phyloP scores from a whole-genome alignment of 257 asterid species.

The Solanum etuberosum region DNA sequence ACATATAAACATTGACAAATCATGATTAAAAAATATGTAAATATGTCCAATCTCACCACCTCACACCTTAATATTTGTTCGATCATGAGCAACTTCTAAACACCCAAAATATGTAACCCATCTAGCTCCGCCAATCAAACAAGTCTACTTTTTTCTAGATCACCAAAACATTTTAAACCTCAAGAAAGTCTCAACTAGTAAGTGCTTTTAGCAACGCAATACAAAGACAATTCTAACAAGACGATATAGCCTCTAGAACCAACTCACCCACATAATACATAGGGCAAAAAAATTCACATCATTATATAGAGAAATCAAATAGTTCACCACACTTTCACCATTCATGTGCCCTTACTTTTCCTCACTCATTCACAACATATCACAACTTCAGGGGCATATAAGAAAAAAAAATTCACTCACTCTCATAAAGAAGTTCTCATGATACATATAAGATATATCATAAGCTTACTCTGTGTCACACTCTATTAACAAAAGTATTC shows the following conservation, averaged over 20 bases:
- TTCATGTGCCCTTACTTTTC: not conserved
- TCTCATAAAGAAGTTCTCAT: not conserved
- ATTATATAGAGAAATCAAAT: not conserved
- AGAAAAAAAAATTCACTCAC: not conserved
- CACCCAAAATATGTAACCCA: too few relatives aligned
- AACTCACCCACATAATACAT: not conserved
- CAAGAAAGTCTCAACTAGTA: not conserved
- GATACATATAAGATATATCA: too few relatives aligned
- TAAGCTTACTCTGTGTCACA: too few relatives aligned
- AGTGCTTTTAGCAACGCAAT: not conserved
- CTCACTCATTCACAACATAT: not conserved
- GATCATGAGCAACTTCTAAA: too few relatives aligned
- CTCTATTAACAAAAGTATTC: too few relatives aligned
- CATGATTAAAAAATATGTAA: not conserved
- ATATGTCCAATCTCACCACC: not conserved
- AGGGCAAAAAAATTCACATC: not conserved
- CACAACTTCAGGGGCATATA: not conserved
- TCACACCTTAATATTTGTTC: not conserved
- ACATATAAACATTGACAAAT: not conserved
- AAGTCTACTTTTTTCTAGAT: too few relatives aligned
- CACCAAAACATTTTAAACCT: not conserved
- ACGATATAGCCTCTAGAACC: not conserved
- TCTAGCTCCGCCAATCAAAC: not conserved
- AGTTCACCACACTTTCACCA: not conserved
- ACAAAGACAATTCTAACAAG: not conserved